These are phyloP conservation scores for Coemansia sp. DNA, from an alignment of 192 early-diverging fungal genomes.

Conservation along the genomic window DNA sequence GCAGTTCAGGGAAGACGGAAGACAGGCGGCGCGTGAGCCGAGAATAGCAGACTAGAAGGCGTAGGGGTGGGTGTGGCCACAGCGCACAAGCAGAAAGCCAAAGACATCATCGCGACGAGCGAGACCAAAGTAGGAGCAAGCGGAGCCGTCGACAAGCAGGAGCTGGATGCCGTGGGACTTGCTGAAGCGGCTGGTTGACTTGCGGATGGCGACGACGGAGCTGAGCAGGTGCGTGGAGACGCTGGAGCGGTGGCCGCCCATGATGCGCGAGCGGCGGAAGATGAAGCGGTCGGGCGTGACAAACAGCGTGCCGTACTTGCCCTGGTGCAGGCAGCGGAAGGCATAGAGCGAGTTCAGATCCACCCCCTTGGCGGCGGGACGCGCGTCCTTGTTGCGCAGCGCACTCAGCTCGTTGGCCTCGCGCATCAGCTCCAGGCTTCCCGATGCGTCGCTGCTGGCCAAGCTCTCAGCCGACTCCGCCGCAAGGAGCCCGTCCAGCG, in stretches of 20 bases:
- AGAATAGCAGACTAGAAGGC: no score
- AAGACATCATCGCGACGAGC: constrained; percentile 48
- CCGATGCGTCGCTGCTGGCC: background rate
- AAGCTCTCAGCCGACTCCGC: constrained; percentile 13
- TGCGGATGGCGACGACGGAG: constrained; percentile 51
- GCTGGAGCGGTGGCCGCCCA: constrained; percentile 46
- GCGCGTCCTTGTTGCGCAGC: constrained; percentile 47
- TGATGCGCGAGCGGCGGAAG: constrained; percentile 53
- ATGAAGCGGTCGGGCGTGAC: constrained; percentile 43
- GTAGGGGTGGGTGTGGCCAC: constrained; percentile 42
- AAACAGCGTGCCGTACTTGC: constrained; percentile 56
- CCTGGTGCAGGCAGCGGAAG: constrained; percentile 50
- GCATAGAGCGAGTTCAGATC: constrained; percentile 48
- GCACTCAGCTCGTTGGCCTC: constrained; percentile 36
- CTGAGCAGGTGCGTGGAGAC: constrained; percentile 42
- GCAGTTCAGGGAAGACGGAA: background rate
- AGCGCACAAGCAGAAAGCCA: constrained; percentile 53
- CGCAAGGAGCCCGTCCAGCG: constrained; percentile 4
- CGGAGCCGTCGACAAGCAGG: constrained; percentile 36
- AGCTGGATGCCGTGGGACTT: constrained; percentile 51
- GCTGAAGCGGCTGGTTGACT: constrained; percentile 35
- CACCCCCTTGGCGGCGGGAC: constrained; percentile 23
- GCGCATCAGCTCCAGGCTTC: constrained; percentile 39
- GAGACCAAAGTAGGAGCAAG: constrained; percentile 43
- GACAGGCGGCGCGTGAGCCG: no score